These are phyloP conservation scores for Neurospora pannonica DNA, from an alignment of 495 filamentous ascomycete species.

Conservation along the genomic window DNA sequence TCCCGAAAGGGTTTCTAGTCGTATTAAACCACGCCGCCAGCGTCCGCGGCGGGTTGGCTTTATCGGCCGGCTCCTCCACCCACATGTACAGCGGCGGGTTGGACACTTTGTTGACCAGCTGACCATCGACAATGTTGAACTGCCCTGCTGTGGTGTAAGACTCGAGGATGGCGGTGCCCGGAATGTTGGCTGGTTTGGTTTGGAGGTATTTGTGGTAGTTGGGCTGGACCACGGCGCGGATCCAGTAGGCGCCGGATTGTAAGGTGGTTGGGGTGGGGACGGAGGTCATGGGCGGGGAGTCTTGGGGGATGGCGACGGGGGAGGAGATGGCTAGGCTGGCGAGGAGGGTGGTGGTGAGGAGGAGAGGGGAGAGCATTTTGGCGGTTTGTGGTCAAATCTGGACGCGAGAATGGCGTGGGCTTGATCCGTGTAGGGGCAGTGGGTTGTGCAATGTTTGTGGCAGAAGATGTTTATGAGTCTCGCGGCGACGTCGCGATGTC, in stretches of 20 bases:
- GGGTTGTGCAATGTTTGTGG: no score
- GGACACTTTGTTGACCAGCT: conserved; percentile 46
- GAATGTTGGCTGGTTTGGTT: conserved; percentile 37
- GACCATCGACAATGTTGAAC: conserved; percentile 46
- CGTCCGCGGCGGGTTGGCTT: conserved; percentile 30
- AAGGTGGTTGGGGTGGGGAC: conserved; percentile 28
- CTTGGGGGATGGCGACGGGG: background rate
- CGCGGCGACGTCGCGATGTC: no score
- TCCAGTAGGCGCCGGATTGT: conserved; percentile 47
- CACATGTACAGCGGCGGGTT: conserved; percentile 32
- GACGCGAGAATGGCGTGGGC: no score
- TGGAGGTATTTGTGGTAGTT: conserved; percentile 59
- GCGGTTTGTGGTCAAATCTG: no score
- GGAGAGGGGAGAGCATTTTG: background rate
- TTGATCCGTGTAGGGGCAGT: no score
- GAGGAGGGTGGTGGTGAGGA: background rate
- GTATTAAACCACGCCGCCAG: conserved; percentile 43
- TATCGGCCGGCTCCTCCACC: conserved; percentile 41
- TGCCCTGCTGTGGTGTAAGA: conserved; percentile 49
- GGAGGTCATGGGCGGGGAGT: background rate
- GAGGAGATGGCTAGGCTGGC: background rate
- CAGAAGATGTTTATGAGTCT: no score
- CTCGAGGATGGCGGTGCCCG: conserved; percentile 42
- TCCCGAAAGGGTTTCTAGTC: conserved; percentile 45
- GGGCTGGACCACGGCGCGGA: conserved; percentile 48